phyloP scores from a whole-genome alignment of 164 flowering plant species.

The Houttuynia cordata region DNA sequence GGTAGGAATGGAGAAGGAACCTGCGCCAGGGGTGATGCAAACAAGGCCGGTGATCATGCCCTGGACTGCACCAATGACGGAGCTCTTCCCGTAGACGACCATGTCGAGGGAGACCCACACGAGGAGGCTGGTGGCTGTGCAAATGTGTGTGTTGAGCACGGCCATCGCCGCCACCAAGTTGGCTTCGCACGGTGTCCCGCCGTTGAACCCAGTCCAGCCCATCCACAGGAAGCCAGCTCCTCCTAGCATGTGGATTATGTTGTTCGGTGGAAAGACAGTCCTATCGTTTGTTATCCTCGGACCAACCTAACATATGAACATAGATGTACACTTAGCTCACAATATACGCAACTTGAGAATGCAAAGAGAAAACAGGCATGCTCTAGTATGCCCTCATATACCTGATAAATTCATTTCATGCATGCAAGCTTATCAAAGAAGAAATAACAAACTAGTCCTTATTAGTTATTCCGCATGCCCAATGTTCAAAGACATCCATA shows the following conservation, averaged over 20 bases:
- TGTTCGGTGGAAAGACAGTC: constrained; percentile 56
- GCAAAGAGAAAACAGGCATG: background rate
- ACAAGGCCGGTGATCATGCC: constrained; percentile 74
- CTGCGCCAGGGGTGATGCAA: constrained; percentile 68
- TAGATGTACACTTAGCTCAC: too few relatives aligned
- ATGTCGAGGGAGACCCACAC: constrained; percentile 54
- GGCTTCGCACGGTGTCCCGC: constrained; percentile 42
- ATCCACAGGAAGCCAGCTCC: constrained; percentile 68
- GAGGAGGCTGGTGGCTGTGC: constrained; percentile 54
- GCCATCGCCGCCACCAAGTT: constrained; percentile 35
- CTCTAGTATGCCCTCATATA: too few relatives aligned
- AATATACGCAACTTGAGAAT: too few relatives aligned
- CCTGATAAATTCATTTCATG: too few relatives aligned
- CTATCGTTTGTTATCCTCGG: constrained; percentile 45
- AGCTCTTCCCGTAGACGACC: constrained; percentile 41
- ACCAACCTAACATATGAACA: too few relatives aligned
- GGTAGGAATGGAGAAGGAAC: constrained; percentile 10
- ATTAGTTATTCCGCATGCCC: too few relatives aligned
- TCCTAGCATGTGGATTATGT: constrained; percentile 52
- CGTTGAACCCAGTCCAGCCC: constrained; percentile 76
- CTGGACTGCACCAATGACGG: constrained; percentile 62
- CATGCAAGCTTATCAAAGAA: too few relatives aligned
- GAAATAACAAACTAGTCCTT: too few relatives aligned
- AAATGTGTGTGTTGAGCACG: constrained; percentile 51
- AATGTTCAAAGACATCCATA: too few relatives aligned